phyloP scores from a whole-genome alignment of 345 rosid species.

The Boechera retrofracta region DNA sequence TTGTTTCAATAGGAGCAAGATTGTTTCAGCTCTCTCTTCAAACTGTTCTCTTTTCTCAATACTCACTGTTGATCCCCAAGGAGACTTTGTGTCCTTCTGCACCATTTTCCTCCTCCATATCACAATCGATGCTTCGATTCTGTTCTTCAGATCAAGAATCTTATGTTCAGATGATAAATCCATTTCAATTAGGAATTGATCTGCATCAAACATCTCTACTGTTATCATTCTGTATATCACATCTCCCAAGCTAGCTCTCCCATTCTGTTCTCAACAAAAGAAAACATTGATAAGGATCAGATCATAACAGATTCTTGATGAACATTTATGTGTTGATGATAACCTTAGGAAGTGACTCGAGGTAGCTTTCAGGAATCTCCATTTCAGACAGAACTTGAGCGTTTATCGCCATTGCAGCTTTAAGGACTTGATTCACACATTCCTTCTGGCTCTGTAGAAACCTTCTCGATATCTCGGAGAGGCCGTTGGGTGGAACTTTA shows the following conservation, averaged over 20 bases:
- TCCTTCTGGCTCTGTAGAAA: conserved; percentile 84
- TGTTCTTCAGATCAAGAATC: conserved; percentile 81
- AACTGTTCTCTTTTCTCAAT: conserved; percentile 86
- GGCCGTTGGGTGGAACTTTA: conserved; percentile 77
- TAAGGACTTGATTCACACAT: conserved; percentile 85
- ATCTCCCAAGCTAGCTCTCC: conserved; percentile 89
- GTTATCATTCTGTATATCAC: conserved; percentile 71
- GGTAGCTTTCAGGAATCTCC: conserved; percentile 87
- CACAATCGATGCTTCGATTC: conserved; percentile 86
- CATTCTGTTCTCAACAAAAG: conserved; percentile 57
- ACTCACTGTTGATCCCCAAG: conserved; percentile 88
- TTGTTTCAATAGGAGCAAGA: conserved; percentile 76
- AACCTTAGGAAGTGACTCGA: conserved; percentile 88
- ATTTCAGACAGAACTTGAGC: conserved; percentile 86
- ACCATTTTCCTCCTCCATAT: conserved; percentile 92
- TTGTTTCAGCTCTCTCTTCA: conserved; percentile 91
- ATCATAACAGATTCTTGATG: conserved; percentile 5
- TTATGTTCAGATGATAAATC: conserved; percentile 83
- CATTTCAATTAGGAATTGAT: conserved; percentile 68
- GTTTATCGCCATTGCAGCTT: conserved; percentile 97
- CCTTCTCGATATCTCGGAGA: conserved; percentile 69
- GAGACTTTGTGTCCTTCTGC: conserved; percentile 76
- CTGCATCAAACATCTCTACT: conserved; percentile 77
- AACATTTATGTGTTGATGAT: conserved; percentile 10
- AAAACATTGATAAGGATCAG: conserved; percentile 21